A percentile compares a stretch with the other conserved stretches of the same genome.
These are phyloP conservation scores for Ophiognomonia clavigignenti-juglandacearum DNA, from an alignment of 2,329 filamentous ascomycete species.

Conservation along the genomic window DNA sequence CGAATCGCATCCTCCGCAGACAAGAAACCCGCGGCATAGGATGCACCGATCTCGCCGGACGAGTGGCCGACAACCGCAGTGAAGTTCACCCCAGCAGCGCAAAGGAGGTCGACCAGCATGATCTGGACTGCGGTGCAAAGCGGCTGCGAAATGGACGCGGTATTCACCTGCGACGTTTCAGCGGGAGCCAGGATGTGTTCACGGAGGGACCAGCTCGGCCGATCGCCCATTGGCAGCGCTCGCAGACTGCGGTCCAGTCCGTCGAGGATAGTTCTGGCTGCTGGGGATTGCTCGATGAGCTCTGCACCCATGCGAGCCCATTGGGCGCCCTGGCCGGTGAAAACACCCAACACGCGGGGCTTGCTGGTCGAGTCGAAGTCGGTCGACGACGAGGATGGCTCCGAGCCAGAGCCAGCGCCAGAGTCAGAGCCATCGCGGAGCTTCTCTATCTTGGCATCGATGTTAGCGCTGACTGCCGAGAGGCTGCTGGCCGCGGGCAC, in stretches of 20 bases:
- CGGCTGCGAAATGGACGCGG: background rate
- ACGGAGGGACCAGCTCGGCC: constrained; percentile 9
- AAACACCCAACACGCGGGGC: constrained; percentile 15
- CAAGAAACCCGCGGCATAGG: constrained; percentile 42
- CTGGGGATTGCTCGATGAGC: constrained; percentile 5
- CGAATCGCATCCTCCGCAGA: constrained; percentile 35
- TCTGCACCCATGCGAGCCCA: constrained; percentile 17
- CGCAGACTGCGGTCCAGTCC: constrained; percentile 11
- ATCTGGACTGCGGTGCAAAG: constrained; percentile 43
- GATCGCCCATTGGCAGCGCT: constrained; percentile 1
- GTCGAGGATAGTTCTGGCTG: background rate
- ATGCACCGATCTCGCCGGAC: constrained; percentile 45
- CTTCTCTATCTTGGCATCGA: too few species aligned
- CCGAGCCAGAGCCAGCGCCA: too few species aligned
- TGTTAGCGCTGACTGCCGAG: too few species aligned
- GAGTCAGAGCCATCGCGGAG: too few species aligned
- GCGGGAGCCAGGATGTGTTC: constrained; percentile 9
- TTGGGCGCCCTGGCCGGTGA: constrained; percentile 23
- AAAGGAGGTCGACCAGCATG: constrained; percentile 37
- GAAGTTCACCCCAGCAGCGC: constrained; percentile 27
- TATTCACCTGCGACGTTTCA: constrained; percentile 2
- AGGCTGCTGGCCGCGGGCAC: too few species aligned
- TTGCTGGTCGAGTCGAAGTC: too few species aligned
- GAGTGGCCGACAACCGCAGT: constrained; percentile 41
- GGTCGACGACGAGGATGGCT: too few species aligned